Percentiles rank a stretch among this genome's conserved stretches.
Conservation (phyloP, 2,329 filamentous ascomycete genomes). For the Colletotrichum destructivum region DNA sequence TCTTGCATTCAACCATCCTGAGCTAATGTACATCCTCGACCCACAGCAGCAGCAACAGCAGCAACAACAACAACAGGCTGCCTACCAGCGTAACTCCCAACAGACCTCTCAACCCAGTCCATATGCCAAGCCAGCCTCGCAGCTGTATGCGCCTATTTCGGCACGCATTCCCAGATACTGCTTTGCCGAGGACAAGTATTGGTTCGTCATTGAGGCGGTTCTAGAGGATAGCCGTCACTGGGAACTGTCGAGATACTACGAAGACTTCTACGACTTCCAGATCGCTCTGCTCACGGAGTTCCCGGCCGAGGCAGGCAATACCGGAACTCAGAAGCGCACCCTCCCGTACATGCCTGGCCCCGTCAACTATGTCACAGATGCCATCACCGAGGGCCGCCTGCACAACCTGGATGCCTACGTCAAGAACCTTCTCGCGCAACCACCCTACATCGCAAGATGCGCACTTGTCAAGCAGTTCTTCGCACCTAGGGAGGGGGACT, state of each 20-base stretch:
- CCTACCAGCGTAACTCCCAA: slow-evolving; percentile 49
- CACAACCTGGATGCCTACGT: slow-evolving; percentile 97
- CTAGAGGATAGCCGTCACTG: slow-evolving; percentile 93
- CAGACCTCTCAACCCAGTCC: slow-evolving; percentile 56
- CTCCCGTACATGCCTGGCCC: slow-evolving; percentile 98
- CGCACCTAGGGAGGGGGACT: slow-evolving; percentile 89
- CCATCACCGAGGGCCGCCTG: slow-evolving; percentile 92
- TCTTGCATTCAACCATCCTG: too few species aligned
- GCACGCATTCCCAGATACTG: slow-evolving; percentile 94
- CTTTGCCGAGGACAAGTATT: slow-evolving; percentile 98
- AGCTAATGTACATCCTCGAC: not conserved
- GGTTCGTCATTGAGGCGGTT: slow-evolving; percentile 95
- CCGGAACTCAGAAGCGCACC: slow-evolving; percentile 82
- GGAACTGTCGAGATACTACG: slow-evolving; percentile 95
- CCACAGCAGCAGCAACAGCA: slow-evolving; percentile 46
- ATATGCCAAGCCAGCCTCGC: slow-evolving; percentile 60
- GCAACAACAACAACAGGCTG: slow-evolving; percentile 51
- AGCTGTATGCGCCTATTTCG: slow-evolving; percentile 81
- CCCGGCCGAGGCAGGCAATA: slow-evolving; percentile 92
- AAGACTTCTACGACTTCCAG: slow-evolving; percentile 99
- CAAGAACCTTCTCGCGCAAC: slow-evolving; percentile 88
- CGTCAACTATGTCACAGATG: slow-evolving; percentile 97
- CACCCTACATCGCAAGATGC: slow-evolving; percentile 86
- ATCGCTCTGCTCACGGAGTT: slow-evolving; percentile 94
- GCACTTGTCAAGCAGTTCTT: slow-evolving; percentile 92